Conservation (phyloP, 441 rosid genomes). For the Erodium chrysanthum region DNA sequence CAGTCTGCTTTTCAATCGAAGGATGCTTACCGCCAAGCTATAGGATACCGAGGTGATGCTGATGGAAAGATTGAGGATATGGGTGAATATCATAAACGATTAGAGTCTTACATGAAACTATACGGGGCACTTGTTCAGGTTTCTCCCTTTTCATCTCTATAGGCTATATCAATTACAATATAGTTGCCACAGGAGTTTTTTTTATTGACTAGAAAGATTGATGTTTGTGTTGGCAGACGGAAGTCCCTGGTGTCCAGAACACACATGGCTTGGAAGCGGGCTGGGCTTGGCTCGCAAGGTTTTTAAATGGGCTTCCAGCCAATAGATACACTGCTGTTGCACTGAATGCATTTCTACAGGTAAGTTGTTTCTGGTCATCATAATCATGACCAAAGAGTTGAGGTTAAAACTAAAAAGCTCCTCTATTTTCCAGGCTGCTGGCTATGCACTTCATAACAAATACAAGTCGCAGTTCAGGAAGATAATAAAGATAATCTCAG, state of each 20-base stretch:
- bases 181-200: not conserved
- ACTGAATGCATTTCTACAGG: conserved; percentile 59
- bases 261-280: conserved; percentile 65
- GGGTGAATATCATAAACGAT: conserved; percentile 37
- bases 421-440: conserved; percentile 51
- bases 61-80: conserved; percentile 43
- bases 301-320: conserved; percentile 54
- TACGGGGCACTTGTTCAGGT: conserved; percentile 94
- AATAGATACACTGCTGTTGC: conserved; percentile 63
- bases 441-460: conserved; percentile 47
- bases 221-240: conserved; percentile 40
- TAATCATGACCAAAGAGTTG: not conserved
- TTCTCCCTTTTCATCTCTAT: conserved; percentile 12
- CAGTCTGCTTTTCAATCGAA: conserved; percentile 61
- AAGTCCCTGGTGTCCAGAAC: conserved; percentile 40
- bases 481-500: conserved; percentile 38
- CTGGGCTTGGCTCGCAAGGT: conserved; percentile 88
- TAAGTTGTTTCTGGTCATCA: conserved; percentile 14
- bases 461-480: conserved; percentile 63
- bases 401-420: not conserved
- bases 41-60: conserved; percentile 40
- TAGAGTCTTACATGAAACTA: conserved; percentile 59
- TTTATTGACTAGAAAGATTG: conserved; percentile 2
- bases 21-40: conserved; percentile 43
- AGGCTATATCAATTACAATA: not conserved